A percentile compares a stretch with the other conserved stretches of the same genome.
phyloP scores from a whole-genome alignment of 2,329 filamentous ascomycete genomes.

The Ilyonectria sp. region DNA sequence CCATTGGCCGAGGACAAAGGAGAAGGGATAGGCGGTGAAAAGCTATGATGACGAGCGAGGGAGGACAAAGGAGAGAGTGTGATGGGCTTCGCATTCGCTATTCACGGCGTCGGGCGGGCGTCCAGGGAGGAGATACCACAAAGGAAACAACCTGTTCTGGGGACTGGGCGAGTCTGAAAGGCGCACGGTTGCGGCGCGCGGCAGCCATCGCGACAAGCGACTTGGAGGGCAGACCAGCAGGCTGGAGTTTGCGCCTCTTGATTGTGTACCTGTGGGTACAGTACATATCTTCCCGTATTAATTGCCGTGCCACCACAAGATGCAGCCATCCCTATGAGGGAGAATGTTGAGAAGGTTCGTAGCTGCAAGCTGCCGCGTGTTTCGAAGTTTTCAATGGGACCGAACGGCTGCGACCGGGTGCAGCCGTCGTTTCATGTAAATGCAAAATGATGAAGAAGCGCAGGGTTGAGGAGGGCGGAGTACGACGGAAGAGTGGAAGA shows the following conservation, averaged over 20 bases:
- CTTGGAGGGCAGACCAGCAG: constrained; percentile 11
- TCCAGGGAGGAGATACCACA: constrained; percentile 30
- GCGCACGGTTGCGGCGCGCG: constrained; percentile 13
- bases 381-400: constrained; percentile 40
- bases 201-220: constrained; percentile 16
- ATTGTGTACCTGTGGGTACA: constrained; percentile 33
- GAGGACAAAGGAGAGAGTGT: constrained; percentile 7
- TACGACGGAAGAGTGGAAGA: constrained; percentile 29
- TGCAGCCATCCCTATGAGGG: constrained; percentile 31
- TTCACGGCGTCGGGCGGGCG: constrained; percentile 25
- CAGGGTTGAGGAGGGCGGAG: constrained; percentile 35
- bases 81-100: constrained; percentile 31
- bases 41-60: constrained; percentile 8
- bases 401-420: constrained; percentile 40
- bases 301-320: constrained; percentile 32
- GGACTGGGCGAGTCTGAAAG: constrained; percentile 4
- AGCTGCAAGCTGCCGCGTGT: constrained; percentile 43
- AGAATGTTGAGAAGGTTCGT: constrained; percentile 34
- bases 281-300: constrained; percentile 30
- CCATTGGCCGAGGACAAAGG: constrained; percentile 27
- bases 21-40: constrained; percentile 31
- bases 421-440: constrained; percentile 44
- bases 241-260: constrained; percentile 32
- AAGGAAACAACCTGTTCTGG: constrained; percentile 17
- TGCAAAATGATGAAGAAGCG: constrained; percentile 34